Conservation (phyloP, 768 basidiomycete species). For the Podaxis pistillaris region DNA sequence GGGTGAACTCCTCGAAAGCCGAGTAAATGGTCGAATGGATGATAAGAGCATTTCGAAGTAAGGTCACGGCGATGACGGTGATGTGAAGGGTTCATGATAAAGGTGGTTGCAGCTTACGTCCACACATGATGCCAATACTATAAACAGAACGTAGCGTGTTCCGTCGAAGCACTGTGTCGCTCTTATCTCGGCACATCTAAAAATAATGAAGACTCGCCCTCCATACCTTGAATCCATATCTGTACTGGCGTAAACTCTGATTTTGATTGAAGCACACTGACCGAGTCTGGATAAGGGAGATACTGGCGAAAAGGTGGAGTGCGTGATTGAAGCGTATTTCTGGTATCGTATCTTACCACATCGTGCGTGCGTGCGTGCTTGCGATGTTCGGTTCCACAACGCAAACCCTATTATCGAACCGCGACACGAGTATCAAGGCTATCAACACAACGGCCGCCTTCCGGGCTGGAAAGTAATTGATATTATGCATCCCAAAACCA, state of each 20-base stretch:
- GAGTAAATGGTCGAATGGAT: background rate
- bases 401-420: background rate
- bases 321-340: background rate
- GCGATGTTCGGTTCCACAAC: background rate
- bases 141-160: background rate
- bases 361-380: background rate
- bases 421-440: background rate
- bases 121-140: background rate
- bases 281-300: background rate
- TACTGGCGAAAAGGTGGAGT: background rate
- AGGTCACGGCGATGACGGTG: background rate
- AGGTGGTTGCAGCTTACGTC: background rate
- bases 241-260: background rate
- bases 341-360: background rate
- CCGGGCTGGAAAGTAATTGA: slow-evolving; percentile 5
- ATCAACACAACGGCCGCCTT: background rate
- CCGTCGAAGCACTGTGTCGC: slow-evolving; percentile 5
- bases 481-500: background rate
- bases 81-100: background rate
- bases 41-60: slow-evolving; percentile 5
- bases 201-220: background rate
- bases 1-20: background rate
- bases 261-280: background rate
- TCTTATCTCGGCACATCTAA: slow-evolving; percentile 8
- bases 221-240: background rate